phyloP scores from a whole-genome alignment of 805 yeast species.

The Candida argentea region DNA sequence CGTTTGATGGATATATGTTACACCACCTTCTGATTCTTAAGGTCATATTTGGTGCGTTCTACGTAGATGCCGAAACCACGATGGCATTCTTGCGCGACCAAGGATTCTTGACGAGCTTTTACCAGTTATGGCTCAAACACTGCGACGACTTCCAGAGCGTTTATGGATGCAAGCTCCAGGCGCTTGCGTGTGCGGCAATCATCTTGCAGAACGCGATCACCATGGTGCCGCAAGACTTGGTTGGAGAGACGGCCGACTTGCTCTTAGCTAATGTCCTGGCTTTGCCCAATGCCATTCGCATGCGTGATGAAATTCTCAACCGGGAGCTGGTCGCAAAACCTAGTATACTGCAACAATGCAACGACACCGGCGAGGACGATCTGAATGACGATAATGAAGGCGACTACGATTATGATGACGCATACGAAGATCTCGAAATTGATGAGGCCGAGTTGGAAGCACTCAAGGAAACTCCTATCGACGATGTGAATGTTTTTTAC shows the following conservation, averaged over 20 bases:
- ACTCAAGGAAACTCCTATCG: constrained; percentile 69
- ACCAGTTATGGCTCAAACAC: constrained; percentile 39
- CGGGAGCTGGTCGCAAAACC: constrained; percentile 26
- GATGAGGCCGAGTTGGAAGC: constrained; percentile 80
- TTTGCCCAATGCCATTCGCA: constrained; percentile 40
- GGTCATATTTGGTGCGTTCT: constrained; percentile 30
- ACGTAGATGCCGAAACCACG: constrained; percentile 28
- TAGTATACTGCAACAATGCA: neutral
- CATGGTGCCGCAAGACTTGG: constrained; percentile 23
- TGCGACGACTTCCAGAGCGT: constrained; percentile 41
- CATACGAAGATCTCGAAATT: constrained; percentile 32
- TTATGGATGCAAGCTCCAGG: constrained; percentile 45
- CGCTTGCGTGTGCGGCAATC: constrained; percentile 34
- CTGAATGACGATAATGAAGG: constrained; percentile 22
- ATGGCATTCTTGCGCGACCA: constrained; percentile 28
- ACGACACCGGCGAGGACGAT: constrained; percentile 13
- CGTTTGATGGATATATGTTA: constrained; percentile 36
- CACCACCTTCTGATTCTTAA: constrained; percentile 32
- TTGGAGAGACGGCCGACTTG: constrained; percentile 28
- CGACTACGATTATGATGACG: constrained; percentile 17
- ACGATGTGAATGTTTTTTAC: constrained; percentile 60
- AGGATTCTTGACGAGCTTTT: constrained; percentile 13
- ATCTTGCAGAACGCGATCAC: constrained; percentile 20
- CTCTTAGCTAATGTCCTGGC: constrained; percentile 31
- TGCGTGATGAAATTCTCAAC: constrained; percentile 33